A percentile compares a stretch with the other conserved stretches of the same genome.
These are phyloP conservation scores for Ophioceras dolichostomum DNA, from an alignment of 2,329 filamentous ascomycete species.

Conservation along the genomic window DNA sequence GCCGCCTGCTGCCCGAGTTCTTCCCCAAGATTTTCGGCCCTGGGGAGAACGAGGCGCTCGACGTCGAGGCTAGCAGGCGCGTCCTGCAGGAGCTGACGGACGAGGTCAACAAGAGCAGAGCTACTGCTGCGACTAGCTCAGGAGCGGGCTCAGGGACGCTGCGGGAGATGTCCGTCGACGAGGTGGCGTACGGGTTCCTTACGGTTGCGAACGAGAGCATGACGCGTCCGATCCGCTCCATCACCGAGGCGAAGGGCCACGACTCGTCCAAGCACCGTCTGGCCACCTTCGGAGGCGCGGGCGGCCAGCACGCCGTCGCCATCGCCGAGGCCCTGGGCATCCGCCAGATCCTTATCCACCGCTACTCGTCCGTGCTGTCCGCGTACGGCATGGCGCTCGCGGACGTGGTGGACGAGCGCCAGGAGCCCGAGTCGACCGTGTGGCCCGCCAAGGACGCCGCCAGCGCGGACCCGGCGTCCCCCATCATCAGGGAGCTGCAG, in stretches of 20 bases:
- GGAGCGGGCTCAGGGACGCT: too few species aligned
- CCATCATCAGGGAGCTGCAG: conserved; percentile 29
- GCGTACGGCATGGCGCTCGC: conserved; percentile 26
- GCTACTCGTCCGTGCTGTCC: conserved; percentile 50
- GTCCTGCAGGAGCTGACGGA: conserved; percentile 66
- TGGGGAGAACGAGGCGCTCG: conserved; percentile 42
- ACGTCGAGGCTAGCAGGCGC: conserved; percentile 34
- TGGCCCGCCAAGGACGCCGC: conserved; percentile 16
- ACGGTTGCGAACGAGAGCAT: conserved; percentile 61
- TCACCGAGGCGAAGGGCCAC: conserved; percentile 60
- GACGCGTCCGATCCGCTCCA: conserved; percentile 56
- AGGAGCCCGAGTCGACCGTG: conserved; percentile 13
- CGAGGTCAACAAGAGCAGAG: conserved; percentile 67
- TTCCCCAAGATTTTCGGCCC: conserved; percentile 59
- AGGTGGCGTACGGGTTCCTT: conserved; percentile 74
- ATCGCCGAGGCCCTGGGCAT: conserved; percentile 60
- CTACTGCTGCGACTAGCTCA: too few species aligned
- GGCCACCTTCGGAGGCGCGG: conserved; percentile 61
- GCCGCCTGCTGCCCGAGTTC: conserved; percentile 40
- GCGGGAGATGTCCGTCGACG: conserved; percentile 61
- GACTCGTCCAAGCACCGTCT: conserved; percentile 58
- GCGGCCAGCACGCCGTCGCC: conserved; percentile 58
- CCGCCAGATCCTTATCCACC: conserved; percentile 55
- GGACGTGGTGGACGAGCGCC: conserved; percentile 20
- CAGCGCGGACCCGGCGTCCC: conserved; percentile 25